phyloP scores from a whole-genome alignment of 257 asterid genomes.

The Ballota nigra region DNA sequence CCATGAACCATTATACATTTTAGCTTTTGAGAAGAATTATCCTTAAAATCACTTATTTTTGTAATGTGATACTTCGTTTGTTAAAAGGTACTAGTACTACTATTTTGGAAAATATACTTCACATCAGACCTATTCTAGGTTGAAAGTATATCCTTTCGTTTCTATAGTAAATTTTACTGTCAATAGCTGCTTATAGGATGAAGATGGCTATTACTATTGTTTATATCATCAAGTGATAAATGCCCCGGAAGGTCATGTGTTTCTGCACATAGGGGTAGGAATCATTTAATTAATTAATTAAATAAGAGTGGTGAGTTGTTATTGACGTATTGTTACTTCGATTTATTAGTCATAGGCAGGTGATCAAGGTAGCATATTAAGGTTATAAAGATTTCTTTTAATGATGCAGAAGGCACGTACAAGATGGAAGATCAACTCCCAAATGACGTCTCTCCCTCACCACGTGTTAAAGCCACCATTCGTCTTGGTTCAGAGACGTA shows the following conservation, averaged over 20 bases:
- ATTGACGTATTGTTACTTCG: no score
- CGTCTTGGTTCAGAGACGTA: constrained; percentile 77
- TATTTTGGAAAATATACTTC: no score
- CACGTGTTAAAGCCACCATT: constrained; percentile 61
- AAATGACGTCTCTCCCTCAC: constrained; percentile 15
- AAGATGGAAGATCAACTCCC: constrained; percentile 45
- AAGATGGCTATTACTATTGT: not conserved
- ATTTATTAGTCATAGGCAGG: no score
- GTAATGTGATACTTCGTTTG: no score
- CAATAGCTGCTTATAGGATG: no score
- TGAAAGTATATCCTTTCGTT: not conserved
- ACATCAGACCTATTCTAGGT: not conserved
- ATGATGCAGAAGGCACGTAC: constrained; percentile 17
- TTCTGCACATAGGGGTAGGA: not conserved
- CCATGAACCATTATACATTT: no score
- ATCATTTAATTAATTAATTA: not conserved
- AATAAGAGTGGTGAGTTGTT: no score
- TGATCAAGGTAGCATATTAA: not conserved
- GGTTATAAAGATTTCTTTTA: not conserved
- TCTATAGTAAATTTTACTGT: not conserved
- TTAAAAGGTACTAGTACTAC: no score
- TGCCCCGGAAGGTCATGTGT: not conserved
- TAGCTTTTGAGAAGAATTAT: no score
- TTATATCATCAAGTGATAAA: not conserved
- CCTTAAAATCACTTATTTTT: no score